Evolutionary conservation across 176 grass and related monocot species (phyloP).

Genomic region (Pharus latifolius): DNA sequence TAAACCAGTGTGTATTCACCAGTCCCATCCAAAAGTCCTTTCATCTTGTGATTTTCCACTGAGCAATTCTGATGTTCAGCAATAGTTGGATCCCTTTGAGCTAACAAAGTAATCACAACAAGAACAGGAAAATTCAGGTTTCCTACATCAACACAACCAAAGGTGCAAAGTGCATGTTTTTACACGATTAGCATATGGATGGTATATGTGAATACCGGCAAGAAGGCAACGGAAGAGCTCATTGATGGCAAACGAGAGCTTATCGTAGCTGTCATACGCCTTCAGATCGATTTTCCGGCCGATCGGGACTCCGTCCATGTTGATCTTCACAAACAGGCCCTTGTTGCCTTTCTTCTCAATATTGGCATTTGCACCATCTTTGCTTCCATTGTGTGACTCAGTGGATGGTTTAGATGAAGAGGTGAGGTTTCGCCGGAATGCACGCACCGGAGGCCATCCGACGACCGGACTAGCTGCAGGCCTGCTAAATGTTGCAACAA

Average conservation of each 20-base stretch:
- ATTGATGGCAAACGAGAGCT: conserved; percentile 61
- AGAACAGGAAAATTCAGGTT: background rate
- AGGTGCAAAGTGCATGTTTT: background rate
- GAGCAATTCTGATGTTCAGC: background rate
- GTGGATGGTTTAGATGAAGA: conserved; percentile 20
- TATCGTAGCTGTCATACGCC: conserved; percentile 44
- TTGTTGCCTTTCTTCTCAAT: conserved; percentile 17
- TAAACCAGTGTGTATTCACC: conserved; percentile 85
- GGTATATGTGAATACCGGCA: conserved; percentile 29
- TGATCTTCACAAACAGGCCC: conserved; percentile 67
- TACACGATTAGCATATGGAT: background rate
- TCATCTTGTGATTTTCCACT: conserved; percentile 6
- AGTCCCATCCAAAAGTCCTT: conserved; percentile 41
- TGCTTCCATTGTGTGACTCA: background rate
- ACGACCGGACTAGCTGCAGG: conserved; percentile 44
- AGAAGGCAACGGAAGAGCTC: conserved; percentile 69
- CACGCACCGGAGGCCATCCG: conserved; percentile 72
- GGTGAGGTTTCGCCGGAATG: conserved; percentile 62
- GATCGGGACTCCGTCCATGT: conserved; percentile 92
- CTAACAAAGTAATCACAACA: background rate
- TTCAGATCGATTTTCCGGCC: conserved; percentile 74
- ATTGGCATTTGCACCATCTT: background rate
- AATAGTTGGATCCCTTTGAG: conserved; percentile 31
- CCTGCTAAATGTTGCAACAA: conserved; percentile 17
- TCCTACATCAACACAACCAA: background rate